phyloP scores from a whole-genome alignment of 2,329 filamentous ascomycete genomes.

The Xylariaceae sp. region DNA sequence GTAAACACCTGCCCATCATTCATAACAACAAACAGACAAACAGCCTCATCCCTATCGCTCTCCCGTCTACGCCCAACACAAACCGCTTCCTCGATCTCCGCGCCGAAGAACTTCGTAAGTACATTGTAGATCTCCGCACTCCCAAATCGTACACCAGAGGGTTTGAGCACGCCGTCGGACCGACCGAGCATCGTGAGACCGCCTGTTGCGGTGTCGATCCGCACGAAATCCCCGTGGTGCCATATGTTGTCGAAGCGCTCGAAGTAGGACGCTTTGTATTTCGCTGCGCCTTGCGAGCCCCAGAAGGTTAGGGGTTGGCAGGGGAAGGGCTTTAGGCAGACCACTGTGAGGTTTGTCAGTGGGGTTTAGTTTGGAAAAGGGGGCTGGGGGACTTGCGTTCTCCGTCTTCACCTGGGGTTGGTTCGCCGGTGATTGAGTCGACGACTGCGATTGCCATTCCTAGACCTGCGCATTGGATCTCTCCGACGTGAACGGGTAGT shows the following conservation, averaged over 20 bases:
- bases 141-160: conserved; percentile 85
- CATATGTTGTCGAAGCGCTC: conserved; percentile 74
- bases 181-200: conserved; percentile 88
- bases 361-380: background rate
- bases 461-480: conserved; percentile 74
- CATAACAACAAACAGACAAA: conserved; percentile 86
- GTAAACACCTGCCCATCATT: conserved; percentile 52
- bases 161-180: conserved; percentile 90
- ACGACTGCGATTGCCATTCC: conserved; percentile 71
- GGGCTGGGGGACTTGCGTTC: conserved; percentile 42
- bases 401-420: conserved; percentile 64
- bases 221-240: conserved; percentile 94
- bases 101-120: conserved; percentile 76
- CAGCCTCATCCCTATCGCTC: conserved; percentile 75
- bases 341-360: conserved; percentile 40
- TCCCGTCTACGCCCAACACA: conserved; percentile 76
- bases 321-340: conserved; percentile 82
- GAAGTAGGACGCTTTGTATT: conserved; percentile 84
- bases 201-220: conserved; percentile 62
- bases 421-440: conserved; percentile 53
- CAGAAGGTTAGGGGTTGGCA: conserved; percentile 91
- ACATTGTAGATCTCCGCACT: conserved; percentile 96
- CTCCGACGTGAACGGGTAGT: conserved; percentile 66
- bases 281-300: conserved; percentile 65
- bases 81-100: conserved; percentile 77